Percentiles rank a stretch among this genome's conserved stretches.
Evolutionary conservation across 2,329 filamentous ascomycete genomes (phyloP).

Genomic region (Teratosphaeria gauchensis): DNA sequence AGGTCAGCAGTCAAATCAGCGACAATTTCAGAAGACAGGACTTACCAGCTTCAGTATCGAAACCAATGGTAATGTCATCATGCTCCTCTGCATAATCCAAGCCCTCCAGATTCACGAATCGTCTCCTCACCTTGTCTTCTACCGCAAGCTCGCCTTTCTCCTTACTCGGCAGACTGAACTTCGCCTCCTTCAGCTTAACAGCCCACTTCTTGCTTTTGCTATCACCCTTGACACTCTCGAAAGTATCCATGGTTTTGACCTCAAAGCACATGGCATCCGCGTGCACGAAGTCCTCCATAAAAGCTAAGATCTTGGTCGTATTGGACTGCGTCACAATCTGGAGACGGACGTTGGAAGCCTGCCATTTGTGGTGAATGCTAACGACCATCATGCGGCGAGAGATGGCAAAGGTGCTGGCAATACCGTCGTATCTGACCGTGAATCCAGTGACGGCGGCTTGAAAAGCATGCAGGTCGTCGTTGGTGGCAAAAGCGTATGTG

Average conservation of each 20-base stretch:
- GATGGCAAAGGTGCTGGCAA: conserved; percentile 69
- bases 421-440: conserved; percentile 44
- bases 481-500: conserved; percentile 44
- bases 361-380: conserved; percentile 90
- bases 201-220: conserved; percentile 49
- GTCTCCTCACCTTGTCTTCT: conserved; percentile 51
- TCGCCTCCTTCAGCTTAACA: conserved; percentile 76
- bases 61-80: conserved; percentile 78
- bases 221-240: conserved; percentile 49
- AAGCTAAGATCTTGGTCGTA: conserved; percentile 68
- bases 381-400: conserved; percentile 68
- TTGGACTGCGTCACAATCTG: conserved; percentile 72
- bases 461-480: conserved; percentile 61
- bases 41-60: conserved; percentile 57
- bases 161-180: conserved; percentile 67
- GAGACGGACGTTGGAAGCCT: conserved; percentile 67
- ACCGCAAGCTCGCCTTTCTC: conserved; percentile 46
- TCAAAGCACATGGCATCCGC: conserved; percentile 84
- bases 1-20: conserved; percentile 15
- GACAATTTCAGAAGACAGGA: not conserved
- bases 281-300: conserved; percentile 80
- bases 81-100: conserved; percentile 86
- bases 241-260: conserved; percentile 73
- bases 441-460: conserved; percentile 73
- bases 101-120: conserved; percentile 76